phyloP scores from a whole-genome alignment of 83 land plant species.

The Picea abies region DNA sequence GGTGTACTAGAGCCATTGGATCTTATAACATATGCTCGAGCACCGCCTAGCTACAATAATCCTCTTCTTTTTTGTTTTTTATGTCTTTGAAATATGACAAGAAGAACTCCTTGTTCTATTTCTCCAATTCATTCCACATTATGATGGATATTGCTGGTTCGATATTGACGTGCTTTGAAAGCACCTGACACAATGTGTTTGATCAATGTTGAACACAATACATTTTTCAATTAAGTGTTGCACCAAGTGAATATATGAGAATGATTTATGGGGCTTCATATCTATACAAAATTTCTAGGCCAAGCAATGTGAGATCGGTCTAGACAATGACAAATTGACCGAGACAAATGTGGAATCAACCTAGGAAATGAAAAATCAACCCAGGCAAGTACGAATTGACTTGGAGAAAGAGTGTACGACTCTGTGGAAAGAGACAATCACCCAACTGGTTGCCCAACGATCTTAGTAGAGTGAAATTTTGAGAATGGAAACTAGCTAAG shows the following conservation, averaged over 20 bases:
- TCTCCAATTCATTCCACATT: slow-evolving; percentile 18
- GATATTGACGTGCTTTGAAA: slow-evolving; percentile 38
- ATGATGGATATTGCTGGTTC: no score
- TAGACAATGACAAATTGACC: no score
- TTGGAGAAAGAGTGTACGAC: no score
- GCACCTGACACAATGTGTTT: slow-evolving; percentile 53
- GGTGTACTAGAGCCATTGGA: neutral
- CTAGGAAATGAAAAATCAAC: no score
- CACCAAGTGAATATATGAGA: slow-evolving; percentile 19
- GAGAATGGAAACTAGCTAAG: no score
- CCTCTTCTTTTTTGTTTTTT: neutral
- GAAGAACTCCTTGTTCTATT: slow-evolving; percentile 11
- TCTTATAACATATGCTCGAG: neutral
- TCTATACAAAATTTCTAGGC: no score
- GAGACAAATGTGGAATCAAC: no score
- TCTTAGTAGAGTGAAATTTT: no score
- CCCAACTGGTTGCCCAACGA: no score
- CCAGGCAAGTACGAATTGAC: no score
- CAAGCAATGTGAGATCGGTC: no score
- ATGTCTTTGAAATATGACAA: neutral
- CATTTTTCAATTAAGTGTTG: slow-evolving; percentile 70
- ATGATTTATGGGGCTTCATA: neutral
- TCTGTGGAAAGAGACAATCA: no score
- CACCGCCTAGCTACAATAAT: neutral
- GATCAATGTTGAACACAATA: slow-evolving; percentile 44